Evolutionary conservation across 2,329 filamentous ascomycete species (phyloP), one percentile per base, ranked within the genome.

Genomic region (Thermoascus crustaceus): DNA sequence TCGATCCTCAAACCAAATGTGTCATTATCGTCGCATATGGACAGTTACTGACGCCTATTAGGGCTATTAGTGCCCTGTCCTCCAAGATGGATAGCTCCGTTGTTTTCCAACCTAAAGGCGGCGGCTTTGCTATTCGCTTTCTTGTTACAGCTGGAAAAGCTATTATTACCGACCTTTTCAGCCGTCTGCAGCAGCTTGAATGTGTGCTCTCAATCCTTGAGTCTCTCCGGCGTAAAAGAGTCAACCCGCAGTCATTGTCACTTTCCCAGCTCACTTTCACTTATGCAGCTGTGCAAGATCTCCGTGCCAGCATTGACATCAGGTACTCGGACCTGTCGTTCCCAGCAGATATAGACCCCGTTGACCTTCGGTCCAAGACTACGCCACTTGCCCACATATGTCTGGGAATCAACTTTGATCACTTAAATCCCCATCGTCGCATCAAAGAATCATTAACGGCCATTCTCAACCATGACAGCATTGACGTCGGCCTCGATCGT

Each of bases 381-480:
- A 44, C 49, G 30, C 44, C 48, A 3, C 38, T 59, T 20, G 59
- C 54, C 40, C 41, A 38, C 7, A 34, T 56, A 21, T 49, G 40
- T 7, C 40, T 64, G 26, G 49, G 48, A 14, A 55, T 66, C 25
- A 47, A 43, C 10, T 61, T 66, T 37, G 48, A 57, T 39, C 40
- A 39, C 20, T 44, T 49, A 16, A 65, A 57, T 32, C 61, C 60
- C 27, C 61, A 65, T 45, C 57, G 60, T 27, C 58, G 61, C 18
- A 60, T 66, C 31, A 57, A 56, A 41, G 56, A 58, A 32, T 45
- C 61, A n/a, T 47, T 66, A 8, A 53, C 56, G 2, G 49, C 54
- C 32, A 54, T 49, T 30, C 43, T 65, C 30, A 66, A 64, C 32
- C 45, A 49, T 16, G 39, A 45, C 18, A 49, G 50, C 20, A 39